Evolutionary conservation across 208 protist genomes (phyloP).

Genomic region (Leptomonas pyrrhocoris): DNA sequence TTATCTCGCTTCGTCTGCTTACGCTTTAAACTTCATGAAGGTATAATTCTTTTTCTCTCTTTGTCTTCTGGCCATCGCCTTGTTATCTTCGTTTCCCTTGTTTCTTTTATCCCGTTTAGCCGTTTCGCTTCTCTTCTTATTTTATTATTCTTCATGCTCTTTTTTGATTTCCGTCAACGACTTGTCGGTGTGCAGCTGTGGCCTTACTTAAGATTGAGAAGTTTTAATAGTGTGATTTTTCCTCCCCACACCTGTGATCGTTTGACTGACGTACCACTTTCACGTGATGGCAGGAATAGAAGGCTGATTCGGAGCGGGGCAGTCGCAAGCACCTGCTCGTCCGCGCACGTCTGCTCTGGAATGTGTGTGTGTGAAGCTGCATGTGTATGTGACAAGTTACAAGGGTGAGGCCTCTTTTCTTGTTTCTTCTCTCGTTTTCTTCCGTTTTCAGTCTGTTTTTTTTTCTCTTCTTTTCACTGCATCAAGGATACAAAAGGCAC

Average conservation of each 20-base stretch:
- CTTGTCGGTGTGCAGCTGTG: not conserved
- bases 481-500: not conserved
- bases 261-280: not conserved
- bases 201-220: not conserved
- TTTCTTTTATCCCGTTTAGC: not conserved
- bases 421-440: slow-evolving; percentile 1
- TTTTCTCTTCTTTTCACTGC: slow-evolving; percentile 2
- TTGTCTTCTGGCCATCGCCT: slow-evolving; percentile 1
- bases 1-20: not conserved
- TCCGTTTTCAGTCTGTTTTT: slow-evolving; percentile 18
- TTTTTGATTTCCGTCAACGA: not conserved
- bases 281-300: slow-evolving; percentile 1
- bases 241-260: not conserved
- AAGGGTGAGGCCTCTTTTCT: not conserved
- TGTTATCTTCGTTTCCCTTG: not conserved
- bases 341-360: not conserved
- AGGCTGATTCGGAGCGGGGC: not conserved
- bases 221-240: not conserved
- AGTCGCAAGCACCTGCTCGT: slow-evolving; percentile 11
- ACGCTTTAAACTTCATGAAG: slow-evolving; percentile 3
- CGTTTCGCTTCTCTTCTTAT: slow-evolving; percentile 3
- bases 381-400: not conserved
- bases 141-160: slow-evolving; percentile 2
- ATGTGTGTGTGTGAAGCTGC: not conserved
- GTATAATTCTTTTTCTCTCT: slow-evolving; percentile 2